Percentiles rank a stretch among this genome's conserved stretches.
Evolutionary conservation across 2,329 filamentous ascomycete genomes (phyloP).

Genomic region (Clarireedia homoeocarpa): DNA sequence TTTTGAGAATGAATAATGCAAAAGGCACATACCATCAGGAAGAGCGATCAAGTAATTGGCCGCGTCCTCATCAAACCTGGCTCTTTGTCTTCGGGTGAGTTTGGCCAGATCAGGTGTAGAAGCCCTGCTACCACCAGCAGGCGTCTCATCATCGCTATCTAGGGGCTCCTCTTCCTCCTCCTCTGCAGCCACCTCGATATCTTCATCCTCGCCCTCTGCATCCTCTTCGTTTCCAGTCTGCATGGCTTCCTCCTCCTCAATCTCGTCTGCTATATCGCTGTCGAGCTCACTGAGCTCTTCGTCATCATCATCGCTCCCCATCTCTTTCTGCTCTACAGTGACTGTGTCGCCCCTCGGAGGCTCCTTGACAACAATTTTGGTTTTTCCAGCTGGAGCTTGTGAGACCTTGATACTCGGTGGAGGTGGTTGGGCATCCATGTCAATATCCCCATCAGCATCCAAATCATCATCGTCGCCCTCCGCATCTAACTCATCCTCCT

Average conservation of each 20-base stretch:
- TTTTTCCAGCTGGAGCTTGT: conserved; percentile 19
- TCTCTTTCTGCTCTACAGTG: conserved; percentile 27
- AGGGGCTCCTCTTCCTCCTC: conserved; percentile 31
- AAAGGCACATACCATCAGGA: conserved; percentile 29
- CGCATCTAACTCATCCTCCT: conserved; percentile 30
- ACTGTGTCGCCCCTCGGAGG: conserved; percentile 16
- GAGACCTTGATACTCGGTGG: conserved; percentile 28
- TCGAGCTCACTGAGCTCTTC: conserved; percentile 30
- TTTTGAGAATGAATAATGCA: not conserved
- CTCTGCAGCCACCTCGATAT: conserved; percentile 32
- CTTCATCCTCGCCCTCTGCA: conserved; percentile 40
- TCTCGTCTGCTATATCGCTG: conserved; percentile 35
- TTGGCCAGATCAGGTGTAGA: conserved; percentile 57
- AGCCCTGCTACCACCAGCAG: conserved; percentile 42
- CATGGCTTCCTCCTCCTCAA: conserved; percentile 42
- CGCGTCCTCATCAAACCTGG: conserved; percentile 45
- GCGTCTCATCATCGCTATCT: conserved; percentile 31
- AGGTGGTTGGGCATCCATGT: conserved; percentile 27
- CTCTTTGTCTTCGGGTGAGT: conserved; percentile 61
- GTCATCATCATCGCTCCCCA: conserved; percentile 30
- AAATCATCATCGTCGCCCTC: conserved; percentile 36
- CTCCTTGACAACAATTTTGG: conserved; percentile 23
- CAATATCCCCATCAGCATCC: conserved; percentile 37
- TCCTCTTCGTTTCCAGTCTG: conserved; percentile 31
- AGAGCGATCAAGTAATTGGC: conserved; percentile 35